Percentiles rank a stretch among this genome's conserved stretches.
Conservation (phyloP, 306 rosid species). For the Rosa rugosa region DNA sequence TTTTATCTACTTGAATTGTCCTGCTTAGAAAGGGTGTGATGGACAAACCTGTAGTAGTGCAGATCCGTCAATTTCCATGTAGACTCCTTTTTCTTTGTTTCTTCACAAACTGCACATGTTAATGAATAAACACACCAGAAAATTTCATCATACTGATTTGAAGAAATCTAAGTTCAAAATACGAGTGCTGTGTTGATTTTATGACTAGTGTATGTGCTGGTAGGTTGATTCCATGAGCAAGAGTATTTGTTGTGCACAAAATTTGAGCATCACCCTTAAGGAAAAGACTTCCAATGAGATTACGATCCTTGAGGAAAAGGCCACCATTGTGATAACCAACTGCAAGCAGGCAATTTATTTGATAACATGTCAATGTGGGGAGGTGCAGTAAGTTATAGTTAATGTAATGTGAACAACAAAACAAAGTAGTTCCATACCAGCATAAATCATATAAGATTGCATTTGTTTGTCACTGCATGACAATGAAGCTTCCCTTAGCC, state of each 20-base stretch:
- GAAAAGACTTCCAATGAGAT: constrained; percentile 81
- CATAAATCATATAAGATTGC: constrained; percentile 91
- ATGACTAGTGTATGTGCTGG: constrained; percentile 97
- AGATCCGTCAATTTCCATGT: constrained; percentile 95
- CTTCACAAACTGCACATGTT: constrained; percentile 45
- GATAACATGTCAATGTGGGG: constrained; percentile 3
- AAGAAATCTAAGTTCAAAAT: constrained; percentile 30
- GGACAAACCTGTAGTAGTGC: constrained; percentile 79
- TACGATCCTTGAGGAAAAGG: constrained; percentile 91
- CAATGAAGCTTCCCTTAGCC: constrained; percentile 89
- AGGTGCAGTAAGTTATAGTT: constrained; percentile 15
- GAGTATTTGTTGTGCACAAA: constrained; percentile 92
- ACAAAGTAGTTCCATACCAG: constrained; percentile 51
- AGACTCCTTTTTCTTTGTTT: constrained; percentile 93
- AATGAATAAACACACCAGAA: constrained; percentile 28
- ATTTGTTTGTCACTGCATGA: constrained; percentile 91
- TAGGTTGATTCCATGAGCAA: constrained; percentile 97
- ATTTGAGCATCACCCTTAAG: constrained; percentile 92
- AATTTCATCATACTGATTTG: constrained; percentile 10
- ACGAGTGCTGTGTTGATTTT: constrained; percentile 97
- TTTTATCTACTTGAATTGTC: background rate
- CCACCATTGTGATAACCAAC: constrained; percentile 99
- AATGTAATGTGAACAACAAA: background rate
- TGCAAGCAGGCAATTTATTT: constrained; percentile 37
- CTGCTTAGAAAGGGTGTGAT: background rate